Evolutionary conservation across 2,329 filamentous ascomycete species (phyloP).

Genomic region (Hortaea sp.): DNA sequence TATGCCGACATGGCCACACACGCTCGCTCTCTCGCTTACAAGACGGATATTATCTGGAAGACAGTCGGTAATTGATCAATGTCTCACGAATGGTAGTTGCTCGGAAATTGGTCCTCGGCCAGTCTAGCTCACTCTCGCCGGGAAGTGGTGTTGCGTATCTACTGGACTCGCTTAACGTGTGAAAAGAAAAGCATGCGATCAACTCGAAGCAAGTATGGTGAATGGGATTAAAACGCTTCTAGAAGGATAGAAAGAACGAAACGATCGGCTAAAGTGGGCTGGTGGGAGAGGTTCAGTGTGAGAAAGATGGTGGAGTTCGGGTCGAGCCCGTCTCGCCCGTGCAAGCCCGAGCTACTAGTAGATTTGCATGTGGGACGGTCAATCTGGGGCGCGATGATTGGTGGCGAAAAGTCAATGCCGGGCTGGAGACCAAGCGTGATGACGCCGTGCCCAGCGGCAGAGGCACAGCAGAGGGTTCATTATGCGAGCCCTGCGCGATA

Average conservation of each 20-base stretch:
- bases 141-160: neutral
- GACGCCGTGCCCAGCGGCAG: neutral
- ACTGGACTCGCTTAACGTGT: neutral
- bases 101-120: neutral
- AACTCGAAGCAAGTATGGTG: neutral
- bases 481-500: neutral
- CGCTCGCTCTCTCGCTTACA: neutral
- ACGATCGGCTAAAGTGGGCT: too few species aligned
- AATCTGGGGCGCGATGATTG: neutral
- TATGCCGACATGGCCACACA: conserved; percentile 4
- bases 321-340: too few species aligned
- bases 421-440: neutral
- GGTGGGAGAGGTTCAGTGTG: too few species aligned
- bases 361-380: neutral
- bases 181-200: neutral
- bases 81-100: neutral
- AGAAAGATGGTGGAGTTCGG: too few species aligned
- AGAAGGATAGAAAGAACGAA: too few species aligned
- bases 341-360: neutral
- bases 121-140: neutral
- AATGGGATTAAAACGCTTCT: neutral
- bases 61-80: neutral
- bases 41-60: neutral
- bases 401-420: neutral
- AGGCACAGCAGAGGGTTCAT: neutral